Base-by-base conservation (phyloP, 2,329 filamentous ascomycete species). In the Fusarium sp. region DNA sequence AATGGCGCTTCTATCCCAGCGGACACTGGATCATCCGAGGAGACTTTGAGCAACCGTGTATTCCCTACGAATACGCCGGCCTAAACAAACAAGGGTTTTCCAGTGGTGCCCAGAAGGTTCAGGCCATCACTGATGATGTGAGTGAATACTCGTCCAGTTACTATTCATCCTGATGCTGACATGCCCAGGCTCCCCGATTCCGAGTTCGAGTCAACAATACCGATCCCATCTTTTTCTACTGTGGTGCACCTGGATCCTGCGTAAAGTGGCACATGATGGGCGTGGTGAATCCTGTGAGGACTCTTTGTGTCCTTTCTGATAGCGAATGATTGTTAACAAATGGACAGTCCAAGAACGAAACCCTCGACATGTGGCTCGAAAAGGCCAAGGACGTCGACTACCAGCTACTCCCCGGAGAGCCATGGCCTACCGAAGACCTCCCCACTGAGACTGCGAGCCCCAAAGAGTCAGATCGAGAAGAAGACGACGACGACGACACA, bases 251-350 rank as follows among this genome's bases (percentile, higher is more conserved):
- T 0, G 87, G 85, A 1, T 93, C 92, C 2, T 96, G 94, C 77
- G 85, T 86, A 4, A 80, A 83, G 4, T 87, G 92, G 50, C 87
- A 89, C 25, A 96, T 96, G 93, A 88, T 96, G 18, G 93, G 93
- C 4, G 92, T 90, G 2, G 92, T 96, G 74, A 96, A 95, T 78
- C 88, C 91, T 8, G 89, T 91, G 84, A 69, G 85, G 29, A 7
- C 33, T 22, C n/a, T 22, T 31, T 1, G 20, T 22, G 1, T 14
- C 5, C 8, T 27, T 47, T 6, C 6, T 11, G 0, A 11, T 31
- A 4, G 31, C 20, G 20, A 18, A 31, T 63, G 40, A 14, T n/a
- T 10, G 35, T 74, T 77, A 18, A 74, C 68, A 18, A 5, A 2
- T 5, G 7, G n/a, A 82, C 78, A 91, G 89, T 80, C 67, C 22